Evolutionary conservation across 495 filamentous ascomycete genomes (phyloP), one percentile per base, ranked within the genome.

Genomic region (Hypoxylon intermedium): DNA sequence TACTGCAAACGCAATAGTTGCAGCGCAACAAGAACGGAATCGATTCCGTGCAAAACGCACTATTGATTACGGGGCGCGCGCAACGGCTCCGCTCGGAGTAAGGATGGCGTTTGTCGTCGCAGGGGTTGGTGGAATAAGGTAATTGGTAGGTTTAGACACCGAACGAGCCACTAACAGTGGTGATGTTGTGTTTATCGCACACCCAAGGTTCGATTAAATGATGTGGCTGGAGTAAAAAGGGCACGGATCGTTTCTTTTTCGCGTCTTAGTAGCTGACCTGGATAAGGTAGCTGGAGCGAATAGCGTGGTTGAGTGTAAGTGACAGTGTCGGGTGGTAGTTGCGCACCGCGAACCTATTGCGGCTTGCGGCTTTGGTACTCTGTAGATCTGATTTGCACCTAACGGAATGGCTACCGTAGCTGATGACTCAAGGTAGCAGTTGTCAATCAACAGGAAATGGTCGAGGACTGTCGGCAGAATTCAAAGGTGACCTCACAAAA

Each of bases 21-120:
- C 6, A 45, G 23, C 11, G 28, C 24, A 44, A 16, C 12, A 55
- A 15, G 21, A 50, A 65, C 62, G 56, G 62, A 60, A 65, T 28
- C 45, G 45, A 4, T 60, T 65, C 62, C 62, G 62, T 65, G 13
- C 36, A 60, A 65, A 57, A 65, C 62, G 62, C 56, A 53, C 51
- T 56, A 65, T 51, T 55, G 41, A 37, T 18, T n/a, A 52, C 7
- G 42, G 26, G 31, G 54, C 41, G 41, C 53, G 46, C 43, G 50
- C 23, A 46, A 53, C 55, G 37, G 56, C 56, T 65, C 62, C 56
- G 62, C 62, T 65, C 62, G 62, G 62, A 60, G 47, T 53, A 65
- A 60, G 56, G 56, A 65, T 52, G 51, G 62, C 47, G 50, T 65
- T 65, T 65, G 40, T 65, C 36, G 51, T 44, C 42, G 51, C 56